Evolutionary conservation across 768 basidiomycete species (phyloP).

Genomic region (Tremella mesenterica): DNA sequence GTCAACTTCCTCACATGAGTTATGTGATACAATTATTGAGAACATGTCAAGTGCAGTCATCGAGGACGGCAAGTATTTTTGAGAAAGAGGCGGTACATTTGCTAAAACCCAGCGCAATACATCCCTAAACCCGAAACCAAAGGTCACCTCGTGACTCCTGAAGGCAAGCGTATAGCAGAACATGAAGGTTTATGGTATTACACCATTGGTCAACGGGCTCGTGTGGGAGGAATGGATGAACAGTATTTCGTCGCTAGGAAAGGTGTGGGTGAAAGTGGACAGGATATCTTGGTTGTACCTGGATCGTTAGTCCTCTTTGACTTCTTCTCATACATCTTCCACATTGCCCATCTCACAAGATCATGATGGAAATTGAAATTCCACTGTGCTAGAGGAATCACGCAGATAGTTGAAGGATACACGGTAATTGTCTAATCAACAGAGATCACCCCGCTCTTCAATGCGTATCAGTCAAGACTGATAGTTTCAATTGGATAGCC

Average conservation of each 20-base stretch:
- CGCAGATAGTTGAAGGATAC: no score
- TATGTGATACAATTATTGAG: no score
- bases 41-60: no score
- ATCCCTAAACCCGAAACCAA: conserved; percentile 45
- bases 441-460: conserved; percentile 60
- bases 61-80: no score
- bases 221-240: conserved; percentile 55
- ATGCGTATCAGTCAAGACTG: conserved; percentile 41
- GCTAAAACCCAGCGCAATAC: conserved; percentile 61
- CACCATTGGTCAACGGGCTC: conserved; percentile 75
- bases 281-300: conserved; percentile 68
- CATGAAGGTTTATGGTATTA: conserved; percentile 76
- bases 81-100: no score
- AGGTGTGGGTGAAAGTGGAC: conserved; percentile 49
- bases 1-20: no score
- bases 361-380: no score
- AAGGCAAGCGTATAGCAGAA: conserved; percentile 52
- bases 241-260: conserved; percentile 69
- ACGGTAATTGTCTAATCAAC: no score
- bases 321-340: conserved; percentile 1
- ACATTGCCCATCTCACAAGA: no score
- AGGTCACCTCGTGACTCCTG: conserved; percentile 60
- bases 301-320: conserved; percentile 51
- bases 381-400: no score
- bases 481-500: conserved; percentile 61